Conservation (phyloP, 306 rosid genomes). For the Ormosia semicastrata region DNA sequence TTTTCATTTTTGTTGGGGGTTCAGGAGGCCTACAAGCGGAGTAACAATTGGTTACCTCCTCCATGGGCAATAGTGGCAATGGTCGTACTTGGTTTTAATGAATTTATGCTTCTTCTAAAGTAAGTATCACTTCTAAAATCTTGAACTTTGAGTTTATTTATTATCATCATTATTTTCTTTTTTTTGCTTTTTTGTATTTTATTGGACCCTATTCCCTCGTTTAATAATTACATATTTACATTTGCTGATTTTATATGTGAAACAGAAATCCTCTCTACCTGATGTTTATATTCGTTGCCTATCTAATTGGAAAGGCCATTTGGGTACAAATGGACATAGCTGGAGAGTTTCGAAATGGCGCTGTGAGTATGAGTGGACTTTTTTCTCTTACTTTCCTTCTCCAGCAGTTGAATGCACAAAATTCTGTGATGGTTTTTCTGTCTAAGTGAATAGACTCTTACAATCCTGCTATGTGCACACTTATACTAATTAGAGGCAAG, state of each 20-base stretch:
- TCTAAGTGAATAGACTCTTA: background rate
- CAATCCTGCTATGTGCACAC: background rate
- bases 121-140: slow-evolving; percentile 34
- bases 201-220: background rate
- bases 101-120: slow-evolving; percentile 77
- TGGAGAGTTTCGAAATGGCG: slow-evolving; percentile 64
- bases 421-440: background rate
- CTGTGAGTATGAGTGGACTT: slow-evolving; percentile 51
- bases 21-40: slow-evolving; percentile 86
- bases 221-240: slow-evolving; percentile 20
- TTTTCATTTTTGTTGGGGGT: slow-evolving; percentile 14
- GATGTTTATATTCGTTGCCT: slow-evolving; percentile 57
- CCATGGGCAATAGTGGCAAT: slow-evolving; percentile 86
- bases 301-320: slow-evolving; percentile 63
- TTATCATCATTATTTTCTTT: background rate
- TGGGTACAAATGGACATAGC: slow-evolving; percentile 82
- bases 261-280: slow-evolving; percentile 88
- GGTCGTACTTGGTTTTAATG: slow-evolving; percentile 79
- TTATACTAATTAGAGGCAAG: background rate
- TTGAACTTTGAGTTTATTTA: background rate
- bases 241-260: slow-evolving; percentile 21
- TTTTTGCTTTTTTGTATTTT: background rate
- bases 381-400: background rate
- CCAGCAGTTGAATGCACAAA: background rate
- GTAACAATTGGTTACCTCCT: slow-evolving; percentile 90